These are phyloP conservation scores for Pelagomonas calceolata DNA, from an alignment of 108 stramenopile genomes.

Conservation along the genomic window DNA sequence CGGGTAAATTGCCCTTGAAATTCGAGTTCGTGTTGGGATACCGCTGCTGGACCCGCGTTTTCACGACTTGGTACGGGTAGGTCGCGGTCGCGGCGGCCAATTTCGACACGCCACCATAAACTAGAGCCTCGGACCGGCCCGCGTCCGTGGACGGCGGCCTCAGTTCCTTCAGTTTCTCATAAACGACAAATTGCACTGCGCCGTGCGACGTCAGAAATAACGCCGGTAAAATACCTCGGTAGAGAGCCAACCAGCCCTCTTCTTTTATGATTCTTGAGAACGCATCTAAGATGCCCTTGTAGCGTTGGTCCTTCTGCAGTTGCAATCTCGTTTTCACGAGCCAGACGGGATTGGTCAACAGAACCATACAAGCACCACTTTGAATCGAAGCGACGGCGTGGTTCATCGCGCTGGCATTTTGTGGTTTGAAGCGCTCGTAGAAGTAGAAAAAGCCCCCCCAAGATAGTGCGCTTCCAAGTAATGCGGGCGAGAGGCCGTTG, in stretches of 20 bases:
- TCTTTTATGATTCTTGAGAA: constrained; percentile 66
- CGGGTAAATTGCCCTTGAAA: too few relatives aligned
- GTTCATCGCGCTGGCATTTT: too few relatives aligned
- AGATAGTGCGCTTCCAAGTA: constrained; percentile 73
- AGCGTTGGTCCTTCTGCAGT: constrained; percentile 52
- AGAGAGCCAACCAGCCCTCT: constrained; percentile 81
- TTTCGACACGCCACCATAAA: constrained; percentile 70
- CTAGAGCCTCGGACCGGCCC: constrained; percentile 34
- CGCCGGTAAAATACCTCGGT: constrained; percentile 84
- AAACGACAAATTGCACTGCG: constrained; percentile 88
- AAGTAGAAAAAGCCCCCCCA: constrained; percentile 98
- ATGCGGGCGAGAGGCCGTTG: constrained; percentile 74
- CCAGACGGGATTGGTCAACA: constrained; percentile 93
- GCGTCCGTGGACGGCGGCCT: too few relatives aligned
- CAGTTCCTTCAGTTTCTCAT: constrained; percentile 89
- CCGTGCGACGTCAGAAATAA: constrained; percentile 88
- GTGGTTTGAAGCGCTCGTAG: constrained; percentile 86
- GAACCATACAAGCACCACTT: constrained; percentile 77
- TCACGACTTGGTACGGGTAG: constrained; percentile 88
- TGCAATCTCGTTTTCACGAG: constrained; percentile 92
- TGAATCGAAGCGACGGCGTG: background rate
- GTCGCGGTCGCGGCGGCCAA: constrained; percentile 68
- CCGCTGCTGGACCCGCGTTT: constrained; percentile 81
- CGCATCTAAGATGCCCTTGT: constrained; percentile 15
- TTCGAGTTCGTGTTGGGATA: constrained; percentile 52